Evolutionary conservation across 257 asterid species (phyloP).

Genomic region (Solanum habrochaites): DNA sequence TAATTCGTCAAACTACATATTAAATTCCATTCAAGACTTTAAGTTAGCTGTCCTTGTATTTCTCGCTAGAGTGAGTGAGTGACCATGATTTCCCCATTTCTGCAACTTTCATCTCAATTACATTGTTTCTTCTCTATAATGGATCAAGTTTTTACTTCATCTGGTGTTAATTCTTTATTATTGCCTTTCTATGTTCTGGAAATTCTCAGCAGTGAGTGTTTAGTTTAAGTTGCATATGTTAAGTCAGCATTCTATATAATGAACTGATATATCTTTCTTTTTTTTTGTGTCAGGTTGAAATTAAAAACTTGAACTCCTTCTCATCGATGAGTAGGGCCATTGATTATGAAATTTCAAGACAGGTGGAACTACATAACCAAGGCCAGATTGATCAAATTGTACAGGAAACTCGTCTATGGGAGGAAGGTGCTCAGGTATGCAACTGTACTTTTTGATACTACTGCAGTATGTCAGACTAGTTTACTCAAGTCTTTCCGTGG

Average conservation of each 20-base stretch:
- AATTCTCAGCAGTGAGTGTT: not conserved
- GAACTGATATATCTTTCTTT: not conserved
- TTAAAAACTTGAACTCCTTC: constrained; percentile 91
- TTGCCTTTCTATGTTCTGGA: not conserved
- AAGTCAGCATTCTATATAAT: not conserved
- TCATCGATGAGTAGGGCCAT: constrained; percentile 90
- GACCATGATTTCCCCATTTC: not conserved
- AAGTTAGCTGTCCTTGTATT: not conserved
- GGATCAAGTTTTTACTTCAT: not conserved
- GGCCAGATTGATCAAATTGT: constrained; percentile 77
- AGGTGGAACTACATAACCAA: constrained; percentile 65
- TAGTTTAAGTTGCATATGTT: not conserved
- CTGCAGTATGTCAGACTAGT: not conserved
- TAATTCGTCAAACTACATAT: not conserved
- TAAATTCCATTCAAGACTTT: not conserved
- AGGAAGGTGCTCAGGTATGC: constrained; percentile 94
- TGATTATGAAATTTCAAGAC: constrained; percentile 87
- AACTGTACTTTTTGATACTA: constrained; percentile 3
- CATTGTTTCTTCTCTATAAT: not conserved
- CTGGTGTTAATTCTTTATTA: not conserved
- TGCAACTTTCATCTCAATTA: not conserved
- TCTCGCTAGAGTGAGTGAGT: not conserved
- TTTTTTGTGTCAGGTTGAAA: constrained; percentile 62
- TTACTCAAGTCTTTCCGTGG: not conserved
- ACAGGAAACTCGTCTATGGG: constrained; percentile 98